Base-by-base conservation (phyloP, 768 basidiomycete species). In the Tubosaeta sp. region DNA sequence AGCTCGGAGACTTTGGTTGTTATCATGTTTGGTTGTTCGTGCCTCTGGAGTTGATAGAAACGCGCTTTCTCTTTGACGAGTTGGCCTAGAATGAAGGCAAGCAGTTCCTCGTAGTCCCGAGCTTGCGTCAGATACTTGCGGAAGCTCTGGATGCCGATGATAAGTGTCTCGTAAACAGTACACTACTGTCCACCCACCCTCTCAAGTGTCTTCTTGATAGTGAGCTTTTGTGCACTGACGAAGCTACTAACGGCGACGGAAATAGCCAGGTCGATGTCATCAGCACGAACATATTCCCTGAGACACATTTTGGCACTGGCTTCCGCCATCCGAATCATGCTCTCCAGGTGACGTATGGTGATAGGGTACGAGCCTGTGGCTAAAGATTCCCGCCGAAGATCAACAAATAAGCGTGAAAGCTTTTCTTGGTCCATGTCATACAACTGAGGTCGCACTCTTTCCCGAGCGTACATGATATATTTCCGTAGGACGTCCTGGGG, bases 311-410 rank as follows among this genome's bases (percentile, higher is more conserved):
- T 96, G 21, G 96, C 96, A 63, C 90, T 93, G 13, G 96, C 95
- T 70, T 99, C 96, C 3, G 92, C 82, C 95, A 98, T 98, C 35
- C 96, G 87, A 71, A 99, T 98, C 90, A 96, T 96, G 66, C 93
- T 95, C 73, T 99, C 96, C 52, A 99, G 71, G 64, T 98, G 96
- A 50, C 96, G 90, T 44, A 98, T 88, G 9, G 96, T 99, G 66
- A 99, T 96, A 2, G 96, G 96, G 72, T 91, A 96, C 19, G 95
- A 97, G n/a, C 95, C 95, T 2, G 96, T 99, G 18, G 93, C 93
- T 60, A 93, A 76, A 5, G 95, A 98, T 67, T 99, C 96, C 55
- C 94, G 87, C 31, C 96, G 86, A 27, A 99, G 78, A 67, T 99
- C 96, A 19, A 91, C 86, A 68, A 96, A 99, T 38, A 99, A 80